Evolutionary conservation across 108 stramenopile species (phyloP), one percentile per base, ranked within the genome.

Genomic region (Nitzschia palea): DNA sequence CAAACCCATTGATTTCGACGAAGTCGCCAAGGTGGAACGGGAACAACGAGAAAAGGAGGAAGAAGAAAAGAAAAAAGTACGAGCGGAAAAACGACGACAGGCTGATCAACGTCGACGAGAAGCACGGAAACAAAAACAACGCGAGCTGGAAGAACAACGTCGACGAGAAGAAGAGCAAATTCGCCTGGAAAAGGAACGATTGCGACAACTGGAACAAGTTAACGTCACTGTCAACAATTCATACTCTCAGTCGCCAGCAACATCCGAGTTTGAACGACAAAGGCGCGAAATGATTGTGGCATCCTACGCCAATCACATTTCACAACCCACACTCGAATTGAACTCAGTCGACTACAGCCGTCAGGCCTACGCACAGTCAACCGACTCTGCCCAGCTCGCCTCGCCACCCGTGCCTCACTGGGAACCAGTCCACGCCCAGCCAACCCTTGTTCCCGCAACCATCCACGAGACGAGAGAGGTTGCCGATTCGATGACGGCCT

Each of bases 1-100:
- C 18, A 18, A 69, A 44, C 86, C 86, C 15, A 73, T 84, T 44
- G 86, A 87, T 57, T 81, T 71, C 54, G 82, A 83, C 23, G 82
- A 79, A 35, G 53, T 87, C 18, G 80, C 63, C 8, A 74, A 75
- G 48, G 80, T 77, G 12, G 86, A 87, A 43, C 51, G 72, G 27
- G 80, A 79, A 31, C 48, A 44, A 22, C 55, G 69, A 29, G 82
- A 71, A 23, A 70, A 74, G 47, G 82, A 83, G 61, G 80, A 78
- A 58, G 82, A 73, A 52, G 86, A 79, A 51, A 79, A 74, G 44
- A 68, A 73, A 23, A 53, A 55, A 35, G 12, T 56, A 0, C 54
- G 65, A 23, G 66, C 67, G 15, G 86, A 87, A 57, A 83, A 81
- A 58, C 70, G 83, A 15, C 68, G 80, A 14, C 45, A 53, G 17